Base-by-base conservation (phyloP, 805 yeast species). In the Myxozyma neglecta region DNA sequence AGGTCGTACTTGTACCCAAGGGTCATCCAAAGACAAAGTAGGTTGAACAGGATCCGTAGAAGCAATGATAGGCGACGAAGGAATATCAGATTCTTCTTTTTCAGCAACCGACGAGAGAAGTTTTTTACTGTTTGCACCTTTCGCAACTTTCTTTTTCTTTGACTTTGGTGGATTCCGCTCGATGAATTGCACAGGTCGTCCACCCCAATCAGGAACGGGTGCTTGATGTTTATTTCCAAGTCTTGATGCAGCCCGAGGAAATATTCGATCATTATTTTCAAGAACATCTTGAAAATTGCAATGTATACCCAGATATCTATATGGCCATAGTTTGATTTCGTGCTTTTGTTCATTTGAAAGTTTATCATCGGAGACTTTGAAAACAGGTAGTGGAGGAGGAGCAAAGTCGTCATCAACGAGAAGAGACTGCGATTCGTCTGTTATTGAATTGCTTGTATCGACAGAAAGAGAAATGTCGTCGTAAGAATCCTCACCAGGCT, bases 1-100 rank as follows among this genome's bases (percentile, higher is more conserved):
- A 0, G 96, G 96, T 62, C 86, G 77, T 2, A 86, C 88, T 70
- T 87, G 92, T 36, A 89, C 75, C 96, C 96, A 90, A 0, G 92
- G 92, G 58, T 78, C 83, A 34, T 45, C 44, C 11, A 63, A 44
- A 29, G 56, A 50, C 84, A 84, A 52, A 75, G 76, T 39, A 13
- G 40, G 35, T 20, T 20, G 47, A n/a, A 32, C 34, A 16, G 44
- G 37, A 3, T 14, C 52, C 13, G 50, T 6, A 8, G 0, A 80
- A 79, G 18, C 76, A 73, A 0, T 70, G 57, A 54, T 78, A 76
- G 61, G 75, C 69, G 68, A 53, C 84, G 61, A 51, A 35, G 52
- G 32, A 6, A 48, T 14, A 7, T 37, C 44, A 6, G 89, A 0
- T 85, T 60, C n/a, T 72, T 51, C 45, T 9, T 40, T 48, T 6